phyloP scores from a whole-genome alignment of 768 basidiomycete genomes.

The Leccinum sublutescens region DNA sequence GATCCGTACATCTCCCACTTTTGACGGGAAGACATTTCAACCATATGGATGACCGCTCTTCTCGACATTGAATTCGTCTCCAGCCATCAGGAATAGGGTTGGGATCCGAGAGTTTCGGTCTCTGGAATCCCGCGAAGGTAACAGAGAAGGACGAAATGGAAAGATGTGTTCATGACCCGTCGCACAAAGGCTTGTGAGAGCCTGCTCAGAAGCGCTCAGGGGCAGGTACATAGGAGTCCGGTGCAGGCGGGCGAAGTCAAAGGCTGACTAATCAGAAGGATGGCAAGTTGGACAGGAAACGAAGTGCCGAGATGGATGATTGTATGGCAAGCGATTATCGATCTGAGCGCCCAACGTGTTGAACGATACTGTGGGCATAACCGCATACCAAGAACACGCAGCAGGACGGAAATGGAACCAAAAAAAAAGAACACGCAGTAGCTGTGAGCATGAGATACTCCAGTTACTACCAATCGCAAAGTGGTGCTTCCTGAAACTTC shows the following conservation, averaged over 20 bases:
- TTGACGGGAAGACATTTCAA: neutral
- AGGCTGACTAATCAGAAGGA: neutral
- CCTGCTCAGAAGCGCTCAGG: neutral
- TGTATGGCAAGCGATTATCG: neutral
- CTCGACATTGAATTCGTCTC: neutral
- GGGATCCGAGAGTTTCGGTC: neutral
- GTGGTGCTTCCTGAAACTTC: neutral
- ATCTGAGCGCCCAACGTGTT: too few relatives aligned
- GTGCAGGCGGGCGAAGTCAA: neutral
- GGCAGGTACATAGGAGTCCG: neutral
- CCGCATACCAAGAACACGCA: neutral
- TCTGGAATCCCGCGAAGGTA: neutral
- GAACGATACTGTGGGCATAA: too few relatives aligned
- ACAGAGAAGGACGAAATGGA: neutral
- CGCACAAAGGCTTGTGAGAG: too few relatives aligned
- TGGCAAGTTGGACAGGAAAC: too few relatives aligned
- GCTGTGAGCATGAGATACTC: too few relatives aligned
- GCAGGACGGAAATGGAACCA: too few relatives aligned
- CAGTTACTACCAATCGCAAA: too few relatives aligned
- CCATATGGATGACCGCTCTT: neutral
- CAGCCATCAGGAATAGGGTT: neutral
- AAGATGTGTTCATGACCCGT: neutral
- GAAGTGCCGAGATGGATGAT: neutral
- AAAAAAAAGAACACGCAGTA: too few relatives aligned
- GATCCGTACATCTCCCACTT: too few relatives aligned